Evolutionary conservation across 2,329 filamentous ascomycete species (phyloP).

Genomic region (Thelonectria blattea): DNA sequence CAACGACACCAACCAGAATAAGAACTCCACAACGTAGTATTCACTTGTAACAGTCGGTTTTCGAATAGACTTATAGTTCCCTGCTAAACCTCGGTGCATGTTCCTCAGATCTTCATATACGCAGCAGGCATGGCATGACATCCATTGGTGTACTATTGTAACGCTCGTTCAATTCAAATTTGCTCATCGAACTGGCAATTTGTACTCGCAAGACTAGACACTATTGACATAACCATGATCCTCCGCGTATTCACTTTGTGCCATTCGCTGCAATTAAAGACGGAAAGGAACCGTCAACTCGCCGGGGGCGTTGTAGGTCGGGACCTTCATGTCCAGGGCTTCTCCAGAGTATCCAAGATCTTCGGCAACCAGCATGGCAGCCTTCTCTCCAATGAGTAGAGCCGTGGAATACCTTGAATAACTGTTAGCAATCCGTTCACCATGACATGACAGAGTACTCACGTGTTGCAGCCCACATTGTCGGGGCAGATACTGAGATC

Average conservation of each 20-base stretch:
- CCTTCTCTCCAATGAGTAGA: slow-evolving; percentile 78
- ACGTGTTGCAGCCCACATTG: slow-evolving; percentile 75
- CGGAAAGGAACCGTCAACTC: slow-evolving; percentile 50
- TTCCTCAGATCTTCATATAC: too few species aligned
- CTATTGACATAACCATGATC: neutral
- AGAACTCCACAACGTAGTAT: neutral
- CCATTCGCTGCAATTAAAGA: slow-evolving; percentile 40
- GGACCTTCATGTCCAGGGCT: slow-evolving; percentile 79
- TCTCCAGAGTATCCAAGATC: slow-evolving; percentile 76
- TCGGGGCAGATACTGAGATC: slow-evolving; percentile 79
- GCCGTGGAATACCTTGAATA: slow-evolving; percentile 67
- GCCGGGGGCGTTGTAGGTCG: slow-evolving; percentile 64
- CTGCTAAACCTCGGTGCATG: too few species aligned
- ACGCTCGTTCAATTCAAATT: neutral
- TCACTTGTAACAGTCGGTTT: too few species aligned
- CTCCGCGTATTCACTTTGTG: too few species aligned
- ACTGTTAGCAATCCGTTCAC: slow-evolving; percentile 20
- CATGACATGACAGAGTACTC: slow-evolving; percentile 40
- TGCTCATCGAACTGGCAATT: neutral
- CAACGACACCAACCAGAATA: too few species aligned
- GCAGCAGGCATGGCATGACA: neutral
- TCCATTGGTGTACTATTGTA: neutral
- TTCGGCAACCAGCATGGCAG: slow-evolving; percentile 71
- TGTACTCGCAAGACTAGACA: neutral
- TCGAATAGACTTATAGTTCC: too few species aligned